A percentile compares a stretch with the other conserved stretches of the same genome.
Conservation (phyloP, 2,329 filamentous ascomycete genomes). For the Emmonsia crescens region DNA sequence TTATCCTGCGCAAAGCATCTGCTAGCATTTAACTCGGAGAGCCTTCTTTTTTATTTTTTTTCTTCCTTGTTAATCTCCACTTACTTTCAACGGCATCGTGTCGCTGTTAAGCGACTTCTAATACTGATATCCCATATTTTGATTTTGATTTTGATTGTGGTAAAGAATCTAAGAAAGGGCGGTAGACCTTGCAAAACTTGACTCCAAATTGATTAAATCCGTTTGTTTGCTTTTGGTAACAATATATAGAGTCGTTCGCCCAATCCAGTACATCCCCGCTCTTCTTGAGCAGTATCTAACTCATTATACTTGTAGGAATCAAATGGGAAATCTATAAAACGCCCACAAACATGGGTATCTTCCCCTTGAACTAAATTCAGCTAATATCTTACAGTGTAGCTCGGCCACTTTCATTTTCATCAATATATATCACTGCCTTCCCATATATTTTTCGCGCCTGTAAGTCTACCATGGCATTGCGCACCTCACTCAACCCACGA, state of each 20-base stretch:
- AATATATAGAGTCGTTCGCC: background rate
- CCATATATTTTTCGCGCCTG: slow-evolving; percentile 42
- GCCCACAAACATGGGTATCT: background rate
- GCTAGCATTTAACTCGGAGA: background rate
- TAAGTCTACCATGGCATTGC: slow-evolving; percentile 42
- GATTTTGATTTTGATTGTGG: background rate
- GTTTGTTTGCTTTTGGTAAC: background rate
- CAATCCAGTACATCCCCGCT: background rate
- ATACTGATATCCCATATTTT: background rate
- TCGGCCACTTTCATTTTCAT: slow-evolving; percentile 7
- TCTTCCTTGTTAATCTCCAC: background rate
- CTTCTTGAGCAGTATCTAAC: background rate
- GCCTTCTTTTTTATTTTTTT: background rate
- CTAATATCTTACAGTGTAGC: background rate
- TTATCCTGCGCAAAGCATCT: background rate
- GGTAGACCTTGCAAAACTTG: background rate
- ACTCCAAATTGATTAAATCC: background rate
- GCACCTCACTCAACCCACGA: slow-evolving; percentile 40
- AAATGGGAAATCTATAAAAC: background rate
- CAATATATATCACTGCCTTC: slow-evolving; percentile 44
- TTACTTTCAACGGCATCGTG: background rate
- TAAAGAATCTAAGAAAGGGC: background rate
- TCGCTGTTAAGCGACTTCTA: background rate
- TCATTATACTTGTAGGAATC: background rate
- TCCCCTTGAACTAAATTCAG: background rate